Evolutionary conservation across 1,284 basidiomycete genomes (phyloP).

Genomic region (Erythrobasidium hasegawianum): DNA sequence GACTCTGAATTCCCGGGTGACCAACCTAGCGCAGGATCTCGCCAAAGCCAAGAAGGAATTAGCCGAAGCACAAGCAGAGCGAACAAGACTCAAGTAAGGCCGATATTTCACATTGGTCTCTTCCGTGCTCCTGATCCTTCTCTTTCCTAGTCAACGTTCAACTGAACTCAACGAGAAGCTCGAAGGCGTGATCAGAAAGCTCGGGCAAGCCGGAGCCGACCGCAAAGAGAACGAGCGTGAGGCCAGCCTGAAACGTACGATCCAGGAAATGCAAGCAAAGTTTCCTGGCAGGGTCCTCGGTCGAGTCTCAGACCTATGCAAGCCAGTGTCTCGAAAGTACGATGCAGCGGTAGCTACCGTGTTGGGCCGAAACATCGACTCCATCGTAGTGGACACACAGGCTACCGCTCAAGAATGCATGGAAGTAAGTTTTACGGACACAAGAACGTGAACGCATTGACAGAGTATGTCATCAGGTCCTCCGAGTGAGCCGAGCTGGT

Average conservation of each 20-base stretch:
- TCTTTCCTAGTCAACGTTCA: conserved; percentile 82
- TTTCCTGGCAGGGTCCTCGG: conserved; percentile 65
- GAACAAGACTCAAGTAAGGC: conserved; percentile 65
- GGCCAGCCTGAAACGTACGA: conserved; percentile 74
- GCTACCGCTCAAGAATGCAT: conserved; percentile 97
- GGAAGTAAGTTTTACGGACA: conserved; percentile 58
- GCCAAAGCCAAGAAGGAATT: conserved; percentile 64
- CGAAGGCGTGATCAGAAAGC: conserved; percentile 72
- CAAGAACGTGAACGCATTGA: neutral
- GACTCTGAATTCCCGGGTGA: conserved; percentile 48
- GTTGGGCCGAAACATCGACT: conserved; percentile 89
- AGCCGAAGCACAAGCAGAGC: conserved; percentile 69
- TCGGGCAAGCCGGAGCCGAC: conserved; percentile 82
- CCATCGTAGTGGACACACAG: conserved; percentile 93
- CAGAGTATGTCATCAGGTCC: conserved; percentile 56
- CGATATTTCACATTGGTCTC: no score
- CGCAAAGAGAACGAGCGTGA: conserved; percentile 81
- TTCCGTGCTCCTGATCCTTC: conserved; percentile 3
- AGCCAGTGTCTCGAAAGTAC: conserved; percentile 87
- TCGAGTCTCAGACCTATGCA: conserved; percentile 85
- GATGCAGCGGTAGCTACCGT: conserved; percentile 92
- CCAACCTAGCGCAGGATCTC: conserved; percentile 58
- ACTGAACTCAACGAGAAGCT: conserved; percentile 88
- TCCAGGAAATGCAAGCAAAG: conserved; percentile 74
- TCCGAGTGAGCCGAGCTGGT: conserved; percentile 89